Conservation (phyloP, 2,329 filamentous ascomycete genomes). For the Claviceps sp. region DNA sequence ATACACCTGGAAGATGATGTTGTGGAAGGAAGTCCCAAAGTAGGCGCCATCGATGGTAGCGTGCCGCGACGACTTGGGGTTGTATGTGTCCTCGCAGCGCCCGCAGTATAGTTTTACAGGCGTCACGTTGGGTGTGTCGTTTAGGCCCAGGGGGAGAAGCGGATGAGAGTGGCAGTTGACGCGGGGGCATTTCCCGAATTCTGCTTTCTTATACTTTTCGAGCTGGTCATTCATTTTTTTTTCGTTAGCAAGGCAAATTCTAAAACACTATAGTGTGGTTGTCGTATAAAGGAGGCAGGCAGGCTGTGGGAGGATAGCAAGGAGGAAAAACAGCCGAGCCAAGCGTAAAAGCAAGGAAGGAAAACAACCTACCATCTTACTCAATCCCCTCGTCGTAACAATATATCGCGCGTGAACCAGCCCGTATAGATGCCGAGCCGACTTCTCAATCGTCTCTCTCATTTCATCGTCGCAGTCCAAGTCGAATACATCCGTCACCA, state of each 20-base stretch:
- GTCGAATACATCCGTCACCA: slow-evolving; percentile 97
- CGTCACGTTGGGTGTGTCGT: slow-evolving; percentile 75
- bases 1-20: slow-evolving; percentile 98
- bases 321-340: not conserved
- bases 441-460: slow-evolving; percentile 96
- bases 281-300: not conserved
- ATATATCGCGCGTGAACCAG: slow-evolving; percentile 94
- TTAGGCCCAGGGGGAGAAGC: slow-evolving; percentile 85
- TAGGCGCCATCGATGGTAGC: slow-evolving; percentile 93
- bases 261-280: no score
- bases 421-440: slow-evolving; percentile 86
- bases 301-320: not conserved
- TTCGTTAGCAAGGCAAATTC: no score
- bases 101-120: slow-evolving; percentile 95
- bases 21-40: slow-evolving; percentile 96
- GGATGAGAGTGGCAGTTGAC: slow-evolving; percentile 91
- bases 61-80: slow-evolving; percentile 93
- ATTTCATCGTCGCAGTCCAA: slow-evolving; percentile 98
- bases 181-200: slow-evolving; percentile 95
- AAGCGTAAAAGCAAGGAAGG: not conserved
- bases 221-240: slow-evolving; percentile 42
- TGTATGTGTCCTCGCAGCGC: slow-evolving; percentile 96
- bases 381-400: slow-evolving; percentile 82
- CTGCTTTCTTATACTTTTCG: slow-evolving; percentile 96
- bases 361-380: slow-evolving; percentile 69